Evolutionary conservation across 306 rosid species (phyloP).

Genomic region (Acacia confusa): DNA sequence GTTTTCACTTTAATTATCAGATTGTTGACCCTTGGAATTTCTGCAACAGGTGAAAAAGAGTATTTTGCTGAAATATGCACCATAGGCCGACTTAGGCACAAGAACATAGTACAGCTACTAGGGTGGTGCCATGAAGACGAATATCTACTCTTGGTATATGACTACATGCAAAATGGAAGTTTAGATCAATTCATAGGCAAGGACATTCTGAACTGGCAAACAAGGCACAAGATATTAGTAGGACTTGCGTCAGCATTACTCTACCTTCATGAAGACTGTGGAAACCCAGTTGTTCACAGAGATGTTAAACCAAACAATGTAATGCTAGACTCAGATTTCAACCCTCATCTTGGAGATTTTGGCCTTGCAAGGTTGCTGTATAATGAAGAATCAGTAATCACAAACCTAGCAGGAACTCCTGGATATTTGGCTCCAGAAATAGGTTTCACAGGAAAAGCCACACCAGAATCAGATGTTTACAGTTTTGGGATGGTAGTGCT

Average conservation of each 20-base stretch:
- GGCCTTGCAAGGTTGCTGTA: conserved; percentile 53
- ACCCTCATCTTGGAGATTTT: conserved; percentile 58
- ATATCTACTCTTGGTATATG: conserved; percentile 48
- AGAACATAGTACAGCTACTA: conserved; percentile 54
- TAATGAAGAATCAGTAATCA: conserved; percentile 38
- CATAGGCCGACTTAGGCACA: conserved; percentile 60
- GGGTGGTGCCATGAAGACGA: conserved; percentile 55
- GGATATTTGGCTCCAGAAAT: conserved; percentile 61
- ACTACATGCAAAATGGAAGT: conserved; percentile 65
- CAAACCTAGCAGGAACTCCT: conserved; percentile 51
- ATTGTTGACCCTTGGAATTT: not conserved
- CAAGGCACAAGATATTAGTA: conserved; percentile 48
- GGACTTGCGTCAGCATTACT: conserved; percentile 59
- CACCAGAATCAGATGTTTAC: conserved; percentile 54
- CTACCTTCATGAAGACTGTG: conserved; percentile 62
- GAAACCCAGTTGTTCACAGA: conserved; percentile 60
- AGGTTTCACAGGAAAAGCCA: conserved; percentile 51
- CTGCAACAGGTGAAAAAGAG: conserved; percentile 56
- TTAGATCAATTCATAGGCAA: conserved; percentile 50
- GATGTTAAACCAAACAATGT: conserved; percentile 60
- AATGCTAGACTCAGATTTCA: conserved; percentile 44
- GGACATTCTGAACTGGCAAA: conserved; percentile 45
- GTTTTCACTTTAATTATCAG: not conserved
- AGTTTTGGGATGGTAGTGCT: conserved; percentile 62
- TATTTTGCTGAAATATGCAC: conserved; percentile 62